Evolutionary conservation across 1,284 basidiomycete species (phyloP).

Genomic region (Cutaneotrichosporon sp.): DNA sequence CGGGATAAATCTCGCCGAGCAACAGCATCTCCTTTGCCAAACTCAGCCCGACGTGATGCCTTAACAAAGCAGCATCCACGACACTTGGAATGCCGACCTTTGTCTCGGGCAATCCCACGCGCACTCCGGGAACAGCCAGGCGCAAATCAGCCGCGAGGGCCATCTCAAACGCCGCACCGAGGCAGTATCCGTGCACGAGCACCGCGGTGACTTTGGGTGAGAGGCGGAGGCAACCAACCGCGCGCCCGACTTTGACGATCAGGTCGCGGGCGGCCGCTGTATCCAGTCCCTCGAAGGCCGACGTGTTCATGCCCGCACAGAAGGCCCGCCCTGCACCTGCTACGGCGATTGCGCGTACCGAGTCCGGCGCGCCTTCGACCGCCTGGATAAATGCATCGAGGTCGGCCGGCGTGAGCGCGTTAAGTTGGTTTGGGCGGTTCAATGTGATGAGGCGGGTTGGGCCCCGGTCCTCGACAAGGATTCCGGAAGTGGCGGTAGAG

Average conservation of each 20-base stretch:
- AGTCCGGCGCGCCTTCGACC: conserved; percentile 14
- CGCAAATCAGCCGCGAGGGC: conserved; percentile 26
- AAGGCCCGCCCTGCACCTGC: conserved; percentile 16
- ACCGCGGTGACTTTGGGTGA: conserved; percentile 23
- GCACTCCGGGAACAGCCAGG: conserved; percentile 3
- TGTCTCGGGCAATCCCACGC: conserved; percentile 24
- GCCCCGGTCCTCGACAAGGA: conserved; percentile 16
- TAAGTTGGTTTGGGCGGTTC: conserved; percentile 19
- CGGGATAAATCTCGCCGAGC: conserved; percentile 20
- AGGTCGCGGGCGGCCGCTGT: conserved; percentile 6
- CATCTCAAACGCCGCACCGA: conserved; percentile 28
- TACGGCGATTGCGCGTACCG: conserved; percentile 24
- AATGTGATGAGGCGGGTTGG: conserved; percentile 21
- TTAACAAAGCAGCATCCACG: conserved; percentile 23
- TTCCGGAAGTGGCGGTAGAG: neutral
- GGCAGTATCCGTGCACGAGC: conserved; percentile 21
- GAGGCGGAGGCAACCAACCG: conserved; percentile 20
- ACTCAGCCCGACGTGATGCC: conserved; percentile 18
- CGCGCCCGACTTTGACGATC: conserved; percentile 17
- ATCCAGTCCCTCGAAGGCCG: conserved; percentile 17
- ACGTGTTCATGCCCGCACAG: conserved; percentile 27
- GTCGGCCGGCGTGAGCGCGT: conserved; percentile 19
- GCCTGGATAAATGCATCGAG: conserved; percentile 18
- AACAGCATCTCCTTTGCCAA: conserved; percentile 26
- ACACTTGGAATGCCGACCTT: conserved; percentile 26